Percentiles rank a stretch among this genome's conserved stretches.
Evolutionary conservation across 164 flowering plant genomes (phyloP).

Genomic region (Tinospora cordifolia): DNA sequence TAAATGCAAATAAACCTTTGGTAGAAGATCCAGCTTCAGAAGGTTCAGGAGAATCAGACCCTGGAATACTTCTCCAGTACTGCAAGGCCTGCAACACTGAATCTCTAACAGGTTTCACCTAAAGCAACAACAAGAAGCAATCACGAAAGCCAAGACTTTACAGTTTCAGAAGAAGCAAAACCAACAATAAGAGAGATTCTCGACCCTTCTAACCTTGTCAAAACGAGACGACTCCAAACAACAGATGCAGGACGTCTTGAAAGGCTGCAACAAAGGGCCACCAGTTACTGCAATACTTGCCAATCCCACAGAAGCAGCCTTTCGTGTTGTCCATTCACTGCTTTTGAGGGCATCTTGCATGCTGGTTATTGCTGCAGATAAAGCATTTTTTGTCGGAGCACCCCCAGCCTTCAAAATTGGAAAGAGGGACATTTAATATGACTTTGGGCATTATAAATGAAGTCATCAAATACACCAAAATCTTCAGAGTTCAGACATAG

Average conservation of each 20-base stretch:
- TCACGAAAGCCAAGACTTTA: constrained; percentile 8
- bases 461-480: background rate
- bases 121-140: constrained; percentile 15
- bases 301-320: constrained; percentile 77
- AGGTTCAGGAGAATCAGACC: constrained; percentile 49
- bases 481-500: no score
- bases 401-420: constrained; percentile 70
- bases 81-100: constrained; percentile 58
- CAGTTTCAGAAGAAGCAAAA: constrained; percentile 4
- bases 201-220: constrained; percentile 59
- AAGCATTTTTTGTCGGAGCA: constrained; percentile 45
- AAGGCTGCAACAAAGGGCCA: constrained; percentile 36
- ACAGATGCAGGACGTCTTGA: constrained; percentile 51
- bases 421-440: background rate
- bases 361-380: constrained; percentile 53
- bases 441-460: background rate
- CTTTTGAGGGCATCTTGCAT: constrained; percentile 78
- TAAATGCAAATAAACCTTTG: constrained; percentile 40
- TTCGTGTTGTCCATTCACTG: constrained; percentile 84
- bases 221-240: constrained; percentile 85
- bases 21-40: constrained; percentile 78
- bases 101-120: constrained; percentile 98
- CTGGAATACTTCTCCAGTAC: constrained; percentile 54
- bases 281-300: constrained; percentile 54
- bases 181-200: constrained; percentile 4